Evolutionary conservation across 305 asterid species (phyloP).

Genomic region (Rubia occidens): DNA sequence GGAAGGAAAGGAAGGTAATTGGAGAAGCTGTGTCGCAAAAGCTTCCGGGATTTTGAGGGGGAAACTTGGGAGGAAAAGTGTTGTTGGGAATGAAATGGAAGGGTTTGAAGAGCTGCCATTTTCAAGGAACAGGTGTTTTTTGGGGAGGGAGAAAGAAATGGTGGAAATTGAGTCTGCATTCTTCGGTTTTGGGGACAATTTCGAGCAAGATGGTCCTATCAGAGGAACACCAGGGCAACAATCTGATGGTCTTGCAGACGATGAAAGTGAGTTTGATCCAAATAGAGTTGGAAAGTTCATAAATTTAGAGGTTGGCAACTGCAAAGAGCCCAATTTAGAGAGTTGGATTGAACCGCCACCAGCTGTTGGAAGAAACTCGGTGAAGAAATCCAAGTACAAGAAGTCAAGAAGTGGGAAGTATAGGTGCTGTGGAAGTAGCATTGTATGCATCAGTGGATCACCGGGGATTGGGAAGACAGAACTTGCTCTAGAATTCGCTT

Average conservation of each 20-base stretch:
- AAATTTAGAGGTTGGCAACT: slow-evolving; percentile 55
- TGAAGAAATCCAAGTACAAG: slow-evolving; percentile 46
- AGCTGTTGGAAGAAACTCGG: slow-evolving; percentile 36
- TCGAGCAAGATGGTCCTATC: slow-evolving; percentile 39
- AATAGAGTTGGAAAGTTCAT: slow-evolving; percentile 36
- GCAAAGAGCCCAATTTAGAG: slow-evolving; percentile 59
- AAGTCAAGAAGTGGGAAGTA: slow-evolving; percentile 52
- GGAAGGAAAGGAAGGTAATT: slow-evolving; percentile 60
- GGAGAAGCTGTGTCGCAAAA: slow-evolving; percentile 61
- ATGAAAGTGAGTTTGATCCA: slow-evolving; percentile 40
- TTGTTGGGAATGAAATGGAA: slow-evolving; percentile 44
- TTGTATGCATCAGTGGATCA: slow-evolving; percentile 59
- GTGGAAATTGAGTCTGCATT: slow-evolving; percentile 57
- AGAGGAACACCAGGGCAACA: slow-evolving; percentile 37
- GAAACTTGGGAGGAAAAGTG: slow-evolving; percentile 76
- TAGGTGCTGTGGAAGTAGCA: slow-evolving; percentile 39
- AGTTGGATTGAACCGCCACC: slow-evolving; percentile 66
- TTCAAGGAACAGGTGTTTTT: slow-evolving; percentile 50
- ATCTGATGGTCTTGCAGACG: slow-evolving; percentile 61
- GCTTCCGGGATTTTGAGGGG: slow-evolving; percentile 48
- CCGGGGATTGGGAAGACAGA: slow-evolving; percentile 82
- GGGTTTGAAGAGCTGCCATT: slow-evolving; percentile 55
- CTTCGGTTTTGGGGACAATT: slow-evolving; percentile 52
- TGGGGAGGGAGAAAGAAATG: slow-evolving; percentile 68
- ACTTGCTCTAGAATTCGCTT: slow-evolving; percentile 77